Base-by-base conservation (phyloP, 75 land plant genomes). In the Selaginella moellendorffii region DNA sequence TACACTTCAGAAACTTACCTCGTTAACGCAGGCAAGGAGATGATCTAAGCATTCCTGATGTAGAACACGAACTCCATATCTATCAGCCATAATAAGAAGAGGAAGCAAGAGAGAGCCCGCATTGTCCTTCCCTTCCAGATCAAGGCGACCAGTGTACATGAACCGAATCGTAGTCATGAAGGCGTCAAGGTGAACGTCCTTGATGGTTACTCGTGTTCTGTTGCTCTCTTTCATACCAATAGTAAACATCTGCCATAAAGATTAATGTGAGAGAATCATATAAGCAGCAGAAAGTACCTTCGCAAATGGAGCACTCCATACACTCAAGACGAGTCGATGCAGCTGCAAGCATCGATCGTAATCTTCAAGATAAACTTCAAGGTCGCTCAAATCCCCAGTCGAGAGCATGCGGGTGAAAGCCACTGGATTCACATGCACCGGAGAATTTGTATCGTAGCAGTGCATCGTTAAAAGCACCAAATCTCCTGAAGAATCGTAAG, bases 211-310 rank as follows among this genome's bases (percentile, higher is more conserved):
- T 62, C 80, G 72, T 24, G 80, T 65, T 31, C 78, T 65, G 52
- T 20, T 66, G 68, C 78, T 93, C 65, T 93, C 95, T 30, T 67
- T 63, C 98, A 93, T 93, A 54, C 90, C 98, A 81, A 87, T 93
- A 28, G 98, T 93, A 65, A 93, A 93, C 95, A 93, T 93, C 95
- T 93, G 85, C 70, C 63, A 53, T 2, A 62, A 8, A 62, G 2
- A 17, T 26, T 62, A 24, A n/a, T 26, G 18, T 62, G 5, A 19
- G 24, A 62, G 18, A 26, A 62, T 24, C 63, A 62, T 62, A 27
- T 2, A 51, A 0, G 8, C 24, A 53, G 31, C 12, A 52, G 18
- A 18, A 18, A 63, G 46, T 10, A 92, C 97, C 90, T 88, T 93
- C 27, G 76, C 76, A 77, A 93, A 85, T 46, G 95, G 95, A 21